Conservation (phyloP, 2,329 filamentous ascomycete species). For the Capronia epimyces region DNA sequence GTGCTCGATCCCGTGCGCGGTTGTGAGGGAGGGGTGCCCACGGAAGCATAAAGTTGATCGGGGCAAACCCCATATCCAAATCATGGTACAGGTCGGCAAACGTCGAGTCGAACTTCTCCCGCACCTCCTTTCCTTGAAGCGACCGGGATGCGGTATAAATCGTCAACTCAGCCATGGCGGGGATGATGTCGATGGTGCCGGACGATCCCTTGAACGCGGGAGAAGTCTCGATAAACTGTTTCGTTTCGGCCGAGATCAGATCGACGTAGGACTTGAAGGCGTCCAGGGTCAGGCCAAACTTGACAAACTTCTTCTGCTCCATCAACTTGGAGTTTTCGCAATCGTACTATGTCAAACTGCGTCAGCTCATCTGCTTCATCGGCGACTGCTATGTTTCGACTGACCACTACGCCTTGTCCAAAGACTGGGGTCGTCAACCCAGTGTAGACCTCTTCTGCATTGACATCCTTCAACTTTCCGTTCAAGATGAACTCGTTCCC, state of each 20-base stretch:
- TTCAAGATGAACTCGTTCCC: slow-evolving; percentile 94
- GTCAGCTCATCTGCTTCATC: background rate
- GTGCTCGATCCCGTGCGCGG: slow-evolving; percentile 63
- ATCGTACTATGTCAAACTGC: slow-evolving; percentile 60
- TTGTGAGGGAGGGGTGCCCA: slow-evolving; percentile 75
- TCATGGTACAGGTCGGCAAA: slow-evolving; percentile 75
- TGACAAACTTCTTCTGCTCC: slow-evolving; percentile 86
- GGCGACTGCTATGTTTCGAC: background rate
- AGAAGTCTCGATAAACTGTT: slow-evolving; percentile 52
- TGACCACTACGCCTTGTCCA: slow-evolving; percentile 54
- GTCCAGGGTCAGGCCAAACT: slow-evolving; percentile 57
- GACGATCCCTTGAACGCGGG: slow-evolving; percentile 52
- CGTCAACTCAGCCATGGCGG: slow-evolving; percentile 68
- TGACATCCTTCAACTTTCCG: slow-evolving; percentile 83
- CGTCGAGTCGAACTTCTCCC: slow-evolving; percentile 62
- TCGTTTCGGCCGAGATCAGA: slow-evolving; percentile 68
- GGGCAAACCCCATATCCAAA: slow-evolving; percentile 70
- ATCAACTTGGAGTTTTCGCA: slow-evolving; percentile 88
- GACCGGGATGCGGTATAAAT: slow-evolving; percentile 75
- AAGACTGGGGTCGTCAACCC: slow-evolving; percentile 68
- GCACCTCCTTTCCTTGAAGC: slow-evolving; percentile 70
- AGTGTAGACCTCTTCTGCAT: slow-evolving; percentile 83
- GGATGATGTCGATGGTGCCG: slow-evolving; percentile 60
- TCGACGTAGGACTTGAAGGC: slow-evolving; percentile 66
- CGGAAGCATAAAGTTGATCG: slow-evolving; percentile 76